Evolutionary conservation across 2,329 filamentous ascomycete species (phyloP).

Genomic region (Penicillium sp.): DNA sequence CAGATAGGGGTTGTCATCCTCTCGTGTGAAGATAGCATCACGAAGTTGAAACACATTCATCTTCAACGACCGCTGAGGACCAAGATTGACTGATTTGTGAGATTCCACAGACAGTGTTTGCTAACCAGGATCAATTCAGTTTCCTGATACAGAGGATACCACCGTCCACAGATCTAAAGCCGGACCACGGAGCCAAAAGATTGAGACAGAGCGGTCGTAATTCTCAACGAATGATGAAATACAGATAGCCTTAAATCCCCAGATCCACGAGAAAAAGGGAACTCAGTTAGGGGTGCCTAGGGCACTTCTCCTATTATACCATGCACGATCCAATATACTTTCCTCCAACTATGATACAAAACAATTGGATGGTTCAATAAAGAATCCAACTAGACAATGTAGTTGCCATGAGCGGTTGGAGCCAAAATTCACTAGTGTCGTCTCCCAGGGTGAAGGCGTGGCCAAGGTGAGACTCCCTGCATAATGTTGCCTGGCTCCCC

Average conservation of each 20-base stretch:
- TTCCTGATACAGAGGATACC: conserved; percentile 4
- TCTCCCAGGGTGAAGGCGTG: conserved; percentile 23
- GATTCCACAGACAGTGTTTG: not conserved
- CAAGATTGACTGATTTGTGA: not conserved
- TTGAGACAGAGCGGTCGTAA: not conserved
- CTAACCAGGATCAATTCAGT: not conserved
- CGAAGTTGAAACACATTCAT: conserved; percentile 31
- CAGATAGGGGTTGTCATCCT: conserved; percentile 27
- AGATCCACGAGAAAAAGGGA: not conserved
- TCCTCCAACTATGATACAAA: not conserved
- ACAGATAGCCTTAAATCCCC: not conserved
- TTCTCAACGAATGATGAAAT: not conserved
- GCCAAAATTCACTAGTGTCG: conserved; percentile 26
- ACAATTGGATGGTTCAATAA: conserved; percentile 16
- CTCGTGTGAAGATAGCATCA: conserved; percentile 27
- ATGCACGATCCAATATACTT: conserved; percentile 1
- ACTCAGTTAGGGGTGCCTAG: not conserved
- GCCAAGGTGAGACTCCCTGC: conserved; percentile 25
- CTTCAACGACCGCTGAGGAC: conserved; percentile 1
- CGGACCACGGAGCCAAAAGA: not conserved
- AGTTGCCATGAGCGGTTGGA: conserved; percentile 20
- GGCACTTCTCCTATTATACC: conserved; percentile 20
- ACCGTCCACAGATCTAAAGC: not conserved
- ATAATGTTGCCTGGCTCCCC: conserved; percentile 28
- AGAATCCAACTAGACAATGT: conserved; percentile 20